These are phyloP conservation scores for Chalaropsis thielavioides DNA, from an alignment of 2,329 filamentous ascomycete genomes.

Conservation along the genomic window DNA sequence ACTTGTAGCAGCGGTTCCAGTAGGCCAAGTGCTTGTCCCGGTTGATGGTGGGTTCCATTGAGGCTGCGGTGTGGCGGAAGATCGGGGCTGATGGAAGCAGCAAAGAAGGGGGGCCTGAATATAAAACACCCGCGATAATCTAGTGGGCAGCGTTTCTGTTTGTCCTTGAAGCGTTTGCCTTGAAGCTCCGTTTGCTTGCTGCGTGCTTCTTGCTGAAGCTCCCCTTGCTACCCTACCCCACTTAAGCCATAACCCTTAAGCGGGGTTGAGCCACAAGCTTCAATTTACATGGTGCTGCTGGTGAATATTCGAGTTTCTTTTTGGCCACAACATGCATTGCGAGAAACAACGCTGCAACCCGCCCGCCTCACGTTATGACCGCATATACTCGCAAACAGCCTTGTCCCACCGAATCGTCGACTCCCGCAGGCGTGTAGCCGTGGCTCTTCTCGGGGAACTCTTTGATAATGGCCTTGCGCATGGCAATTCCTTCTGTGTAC, in stretches of 20 bases:
- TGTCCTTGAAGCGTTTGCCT: not conserved
- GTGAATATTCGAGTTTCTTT: too few species aligned
- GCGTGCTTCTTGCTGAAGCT: not conserved
- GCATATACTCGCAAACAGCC: conserved; percentile 33
- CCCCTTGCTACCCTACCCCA: not conserved
- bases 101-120: not conserved
- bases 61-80: not conserved
- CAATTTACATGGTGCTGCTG: not conserved
- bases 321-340: too few species aligned
- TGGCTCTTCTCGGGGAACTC: conserved; percentile 29
- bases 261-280: not conserved
- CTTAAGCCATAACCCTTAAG: not conserved
- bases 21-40: conserved; percentile 67
- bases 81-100: not conserved
- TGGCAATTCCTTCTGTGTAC: conserved; percentile 32
- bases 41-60: conserved; percentile 29
- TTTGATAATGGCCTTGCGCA: conserved; percentile 28
- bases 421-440: conserved; percentile 29
- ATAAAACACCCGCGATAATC: not conserved
- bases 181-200: not conserved
- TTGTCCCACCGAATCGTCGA: conserved; percentile 33
- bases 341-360: too few species aligned
- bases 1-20: conserved; percentile 78
- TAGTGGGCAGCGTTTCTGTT: not conserved
- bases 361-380: conserved; percentile 20